Conservation (phyloP, 2,329 filamentous ascomycete species). For the Sclerotinia glacialis region DNA sequence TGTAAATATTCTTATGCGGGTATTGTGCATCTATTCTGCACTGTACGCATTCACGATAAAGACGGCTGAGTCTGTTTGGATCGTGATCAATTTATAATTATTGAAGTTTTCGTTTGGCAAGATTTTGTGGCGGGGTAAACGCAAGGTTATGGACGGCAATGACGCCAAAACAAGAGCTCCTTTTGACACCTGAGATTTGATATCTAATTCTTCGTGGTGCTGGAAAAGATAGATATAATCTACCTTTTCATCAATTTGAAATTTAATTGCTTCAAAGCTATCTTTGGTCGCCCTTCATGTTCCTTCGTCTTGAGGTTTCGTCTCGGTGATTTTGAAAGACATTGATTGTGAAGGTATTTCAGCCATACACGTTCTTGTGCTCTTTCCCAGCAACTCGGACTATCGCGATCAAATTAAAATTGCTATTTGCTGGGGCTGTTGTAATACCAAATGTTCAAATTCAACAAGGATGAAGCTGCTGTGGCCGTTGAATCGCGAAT, state of each 20-base stretch:
- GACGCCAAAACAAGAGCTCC: background rate
- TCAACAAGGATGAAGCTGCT: background rate
- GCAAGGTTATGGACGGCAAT: background rate
- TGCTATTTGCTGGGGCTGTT: background rate
- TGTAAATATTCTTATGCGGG: background rate
- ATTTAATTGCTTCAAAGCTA: too few species aligned
- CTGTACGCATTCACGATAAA: conserved; percentile 1
- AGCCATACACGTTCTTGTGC: conserved; percentile 8
- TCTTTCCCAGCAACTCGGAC: conserved; percentile 1
- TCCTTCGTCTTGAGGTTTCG: background rate
- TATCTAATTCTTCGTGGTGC: background rate
- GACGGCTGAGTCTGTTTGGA: background rate
- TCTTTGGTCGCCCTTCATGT: too few species aligned
- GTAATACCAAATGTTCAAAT: background rate
- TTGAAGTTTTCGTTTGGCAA: background rate
- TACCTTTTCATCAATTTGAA: background rate
- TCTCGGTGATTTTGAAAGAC: background rate
- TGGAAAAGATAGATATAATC: background rate
- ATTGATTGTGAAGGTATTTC: background rate
- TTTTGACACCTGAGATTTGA: background rate
- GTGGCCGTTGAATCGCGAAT: background rate
- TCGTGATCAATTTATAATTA: background rate
- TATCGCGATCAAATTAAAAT: conserved; percentile 7
- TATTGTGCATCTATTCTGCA: background rate
- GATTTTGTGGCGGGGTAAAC: background rate